Conservation (phyloP, 176 grass and related monocot genomes). For the Melocanna baccifera region DNA sequence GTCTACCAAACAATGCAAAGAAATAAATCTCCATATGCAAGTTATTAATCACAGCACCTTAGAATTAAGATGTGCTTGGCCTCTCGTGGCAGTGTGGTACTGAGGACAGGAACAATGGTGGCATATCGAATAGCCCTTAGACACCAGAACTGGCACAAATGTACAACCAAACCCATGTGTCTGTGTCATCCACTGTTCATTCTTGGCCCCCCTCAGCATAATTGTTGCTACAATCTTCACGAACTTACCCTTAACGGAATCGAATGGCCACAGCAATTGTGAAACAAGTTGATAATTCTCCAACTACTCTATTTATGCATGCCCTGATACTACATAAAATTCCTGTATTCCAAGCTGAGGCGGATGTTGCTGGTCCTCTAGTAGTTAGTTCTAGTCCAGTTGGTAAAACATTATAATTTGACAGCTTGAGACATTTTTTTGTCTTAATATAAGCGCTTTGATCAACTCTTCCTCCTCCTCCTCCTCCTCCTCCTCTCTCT, state of each 20-base stretch:
- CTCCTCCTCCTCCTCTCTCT: too few relatives aligned
- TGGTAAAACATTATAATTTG: background rate
- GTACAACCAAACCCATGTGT: background rate
- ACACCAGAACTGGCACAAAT: background rate
- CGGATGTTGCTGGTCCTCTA: background rate
- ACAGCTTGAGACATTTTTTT: background rate
- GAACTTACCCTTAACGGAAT: background rate
- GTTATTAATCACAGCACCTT: constrained; percentile 19
- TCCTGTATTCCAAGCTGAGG: too few relatives aligned
- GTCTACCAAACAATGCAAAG: constrained; percentile 30
- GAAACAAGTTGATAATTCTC: background rate
- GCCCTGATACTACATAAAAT: too few relatives aligned
- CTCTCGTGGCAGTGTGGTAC: background rate
- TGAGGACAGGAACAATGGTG: background rate
- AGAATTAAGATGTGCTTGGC: background rate
- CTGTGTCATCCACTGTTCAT: background rate
- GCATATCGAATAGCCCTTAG: background rate
- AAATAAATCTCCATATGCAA: background rate
- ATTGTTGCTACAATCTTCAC: background rate
- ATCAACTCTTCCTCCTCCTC: background rate
- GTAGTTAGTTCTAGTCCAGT: background rate
- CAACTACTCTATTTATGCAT: too few relatives aligned
- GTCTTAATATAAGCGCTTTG: background rate
- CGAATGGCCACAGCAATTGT: background rate
- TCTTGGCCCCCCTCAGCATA: background rate